Percentiles rank a stretch among this genome's conserved stretches.
Evolutionary conservation across 345 rosid genomes (phyloP).

Genomic region (Excoecaria agallocha): DNA sequence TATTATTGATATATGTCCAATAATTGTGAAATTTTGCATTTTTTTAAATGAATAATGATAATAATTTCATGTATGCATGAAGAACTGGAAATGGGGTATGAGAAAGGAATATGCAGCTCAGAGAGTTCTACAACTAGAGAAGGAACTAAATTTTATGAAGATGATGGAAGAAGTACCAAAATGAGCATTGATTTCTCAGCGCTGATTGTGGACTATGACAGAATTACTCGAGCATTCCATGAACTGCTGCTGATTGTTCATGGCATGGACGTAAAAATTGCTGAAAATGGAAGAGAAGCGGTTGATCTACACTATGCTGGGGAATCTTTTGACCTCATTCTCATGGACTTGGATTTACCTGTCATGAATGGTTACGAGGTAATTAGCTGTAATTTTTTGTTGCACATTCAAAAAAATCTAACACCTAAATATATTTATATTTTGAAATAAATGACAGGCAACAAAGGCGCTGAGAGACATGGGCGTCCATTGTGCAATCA

Average conservation of each 20-base stretch:
- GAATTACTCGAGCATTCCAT: slow-evolving; percentile 14
- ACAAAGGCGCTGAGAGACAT: neutral
- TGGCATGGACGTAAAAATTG: slow-evolving; percentile 19
- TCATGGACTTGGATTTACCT: slow-evolving; percentile 50
- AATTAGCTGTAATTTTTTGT: neutral
- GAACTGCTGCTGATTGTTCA: slow-evolving; percentile 9
- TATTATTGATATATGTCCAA: too few relatives aligned
- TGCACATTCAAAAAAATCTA: too few relatives aligned
- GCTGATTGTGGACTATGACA: slow-evolving; percentile 41
- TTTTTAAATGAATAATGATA: neutral
- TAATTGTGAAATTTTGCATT: too few relatives aligned
- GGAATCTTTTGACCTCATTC: slow-evolving; percentile 31
- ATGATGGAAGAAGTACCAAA: neutral
- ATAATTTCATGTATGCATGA: neutral
- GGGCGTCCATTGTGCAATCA: slow-evolving; percentile 22
- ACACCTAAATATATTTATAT: too few relatives aligned
- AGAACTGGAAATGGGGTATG: neutral
- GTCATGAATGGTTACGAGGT: slow-evolving; percentile 46
- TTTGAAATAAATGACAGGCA: neutral
- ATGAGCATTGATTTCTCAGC: slow-evolving; percentile 5
- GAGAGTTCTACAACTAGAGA: slow-evolving; percentile 1
- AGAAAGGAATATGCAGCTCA: neutral
- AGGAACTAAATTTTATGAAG: neutral
- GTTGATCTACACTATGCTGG: slow-evolving; percentile 34
- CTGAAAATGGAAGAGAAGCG: slow-evolving; percentile 35